Conservation (phyloP, 495 filamentous ascomycete genomes). For the Viridothelium virens region DNA sequence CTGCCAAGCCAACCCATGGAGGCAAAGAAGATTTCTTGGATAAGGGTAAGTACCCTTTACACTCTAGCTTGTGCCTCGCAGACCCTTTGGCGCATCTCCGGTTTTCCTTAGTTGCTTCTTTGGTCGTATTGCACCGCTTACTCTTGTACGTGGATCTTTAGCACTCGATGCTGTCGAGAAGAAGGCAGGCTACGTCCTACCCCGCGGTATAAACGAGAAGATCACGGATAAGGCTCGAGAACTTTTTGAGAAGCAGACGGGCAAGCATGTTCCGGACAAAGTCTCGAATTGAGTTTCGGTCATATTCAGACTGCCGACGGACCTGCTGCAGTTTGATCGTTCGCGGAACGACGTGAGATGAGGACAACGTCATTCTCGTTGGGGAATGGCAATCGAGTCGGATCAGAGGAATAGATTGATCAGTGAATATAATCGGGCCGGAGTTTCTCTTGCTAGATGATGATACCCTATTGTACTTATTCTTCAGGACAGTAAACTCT, state of each 20-base stretch:
- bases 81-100: too few species aligned
- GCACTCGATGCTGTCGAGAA: conserved; percentile 18
- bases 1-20: neutral
- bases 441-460: too few species aligned
- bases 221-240: conserved; percentile 19
- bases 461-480: too few species aligned
- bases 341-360: too few species aligned
- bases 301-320: neutral
- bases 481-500: too few species aligned
- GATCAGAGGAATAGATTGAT: too few species aligned
- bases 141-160: neutral
- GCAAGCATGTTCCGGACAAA: conserved; percentile 22
- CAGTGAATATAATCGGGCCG: too few species aligned
- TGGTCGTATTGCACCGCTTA: neutral
- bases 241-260: conserved; percentile 20
- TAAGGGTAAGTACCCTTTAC: neutral
- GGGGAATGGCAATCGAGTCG: too few species aligned
- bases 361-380: too few species aligned
- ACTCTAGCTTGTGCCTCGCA: neutral
- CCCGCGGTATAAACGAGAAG: conserved; percentile 12
- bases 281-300: conserved; percentile 15
- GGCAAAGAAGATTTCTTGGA: conserved; percentile 8
- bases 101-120: too few species aligned
- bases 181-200: conserved; percentile 15
- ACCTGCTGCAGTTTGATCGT: too few species aligned